Percentiles rank a stretch among this genome's conserved stretches.
phyloP scores from a whole-genome alignment of 306 rosid species.

The Erythrophleum fordii region DNA sequence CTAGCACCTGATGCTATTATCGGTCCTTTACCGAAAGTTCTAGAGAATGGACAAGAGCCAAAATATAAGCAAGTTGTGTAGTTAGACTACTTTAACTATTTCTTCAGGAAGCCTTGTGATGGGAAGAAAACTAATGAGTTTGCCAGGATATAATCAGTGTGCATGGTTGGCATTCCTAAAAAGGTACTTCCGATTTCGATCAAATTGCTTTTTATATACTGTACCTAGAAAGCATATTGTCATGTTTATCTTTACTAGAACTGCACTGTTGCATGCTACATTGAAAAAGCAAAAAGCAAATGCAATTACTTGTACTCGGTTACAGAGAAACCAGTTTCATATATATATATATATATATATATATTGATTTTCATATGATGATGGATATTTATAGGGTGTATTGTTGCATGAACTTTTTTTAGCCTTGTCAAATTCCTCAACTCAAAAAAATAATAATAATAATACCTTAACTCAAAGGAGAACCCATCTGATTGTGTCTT shows the following conservation, averaged over 20 bases:
- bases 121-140: conserved; percentile 50
- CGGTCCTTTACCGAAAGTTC: conserved; percentile 48
- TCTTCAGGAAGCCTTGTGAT: conserved; percentile 57
- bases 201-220: background rate
- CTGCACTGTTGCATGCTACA: background rate
- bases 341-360: background rate
- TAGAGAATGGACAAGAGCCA: conserved; percentile 44
- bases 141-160: conserved; percentile 40
- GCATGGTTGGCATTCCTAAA: background rate
- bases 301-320: too few relatives aligned
- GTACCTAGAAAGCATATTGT: background rate
- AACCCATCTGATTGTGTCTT: background rate
- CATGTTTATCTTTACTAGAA: background rate
- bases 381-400: too few relatives aligned
- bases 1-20: conserved; percentile 44
- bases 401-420: too few relatives aligned
- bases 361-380: too few relatives aligned
- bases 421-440: too few relatives aligned
- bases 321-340: background rate
- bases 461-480: background rate
- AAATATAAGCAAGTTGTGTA: conserved; percentile 43
- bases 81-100: conserved; percentile 50
- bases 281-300: background rate
- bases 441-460: too few relatives aligned
- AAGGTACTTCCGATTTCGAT: background rate